These are phyloP conservation scores for Onygena corvina DNA, from an alignment of 2,329 filamentous ascomycete species.

Conservation along the genomic window DNA sequence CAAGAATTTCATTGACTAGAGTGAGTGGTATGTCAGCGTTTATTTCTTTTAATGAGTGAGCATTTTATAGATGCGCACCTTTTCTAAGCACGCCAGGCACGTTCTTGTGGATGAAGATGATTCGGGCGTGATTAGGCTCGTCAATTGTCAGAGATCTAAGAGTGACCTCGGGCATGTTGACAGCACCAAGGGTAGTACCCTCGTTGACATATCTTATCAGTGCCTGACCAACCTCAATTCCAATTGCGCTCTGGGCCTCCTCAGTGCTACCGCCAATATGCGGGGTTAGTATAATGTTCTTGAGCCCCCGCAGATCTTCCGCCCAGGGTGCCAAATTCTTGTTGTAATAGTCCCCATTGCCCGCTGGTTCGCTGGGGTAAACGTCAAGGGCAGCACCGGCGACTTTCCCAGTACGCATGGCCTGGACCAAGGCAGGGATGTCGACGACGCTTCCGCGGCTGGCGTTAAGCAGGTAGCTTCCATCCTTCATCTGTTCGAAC, in stretches of 20 bases:
- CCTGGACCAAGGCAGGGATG: constrained; percentile 79
- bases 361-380: constrained; percentile 83
- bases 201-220: constrained; percentile 93
- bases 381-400: constrained; percentile 94
- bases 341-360: constrained; percentile 92
- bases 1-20: constrained; percentile 81
- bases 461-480: constrained; percentile 91
- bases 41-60: not conserved
- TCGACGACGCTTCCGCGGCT: constrained; percentile 88
- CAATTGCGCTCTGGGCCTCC: constrained; percentile 92
- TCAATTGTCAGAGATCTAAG: constrained; percentile 82
- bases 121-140: constrained; percentile 76
- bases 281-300: constrained; percentile 88
- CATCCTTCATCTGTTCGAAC: constrained; percentile 79
- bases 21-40: constrained; percentile 13
- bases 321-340: constrained; percentile 71
- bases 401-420: constrained; percentile 72
- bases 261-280: constrained; percentile 97
- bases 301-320: constrained; percentile 69
- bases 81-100: constrained; percentile 86
- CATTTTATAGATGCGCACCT: constrained; percentile 36
- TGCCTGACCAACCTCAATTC: constrained; percentile 78
- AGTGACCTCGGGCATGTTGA: constrained; percentile 92
- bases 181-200: constrained; percentile 77
- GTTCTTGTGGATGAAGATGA: constrained; percentile 96